Evolutionary conservation across 2,329 filamentous ascomycete genomes (phyloP).

Genomic region (Penicillium paneum): DNA sequence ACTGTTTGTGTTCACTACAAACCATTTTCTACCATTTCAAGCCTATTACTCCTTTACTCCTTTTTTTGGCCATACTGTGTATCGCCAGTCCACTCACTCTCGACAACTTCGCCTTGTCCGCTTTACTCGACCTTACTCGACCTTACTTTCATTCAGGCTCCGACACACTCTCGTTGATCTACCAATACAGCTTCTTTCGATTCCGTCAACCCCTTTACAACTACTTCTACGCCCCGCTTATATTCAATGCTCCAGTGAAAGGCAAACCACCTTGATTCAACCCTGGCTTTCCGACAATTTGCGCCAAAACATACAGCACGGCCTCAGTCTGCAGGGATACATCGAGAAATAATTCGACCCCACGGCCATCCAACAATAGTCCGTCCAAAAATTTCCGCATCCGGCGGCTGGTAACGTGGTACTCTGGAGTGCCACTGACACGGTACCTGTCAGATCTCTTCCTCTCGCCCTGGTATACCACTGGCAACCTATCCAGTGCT

Average conservation of each 20-base stretch:
- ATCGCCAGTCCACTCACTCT: conserved; percentile 33
- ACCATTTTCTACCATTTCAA: conserved; percentile 3
- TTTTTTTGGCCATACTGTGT: conserved; percentile 32
- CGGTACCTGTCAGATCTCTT: conserved; percentile 12
- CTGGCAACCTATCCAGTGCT: neutral
- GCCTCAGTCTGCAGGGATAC: neutral
- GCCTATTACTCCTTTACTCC: conserved; percentile 6
- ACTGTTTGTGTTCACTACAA: neutral
- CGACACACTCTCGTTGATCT: conserved; percentile 14
- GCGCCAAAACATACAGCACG: conserved; percentile 2
- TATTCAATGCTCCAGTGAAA: conserved; percentile 13
- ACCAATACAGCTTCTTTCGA: conserved; percentile 10
- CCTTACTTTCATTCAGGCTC: conserved; percentile 19
- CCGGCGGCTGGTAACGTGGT: conserved; percentile 34
- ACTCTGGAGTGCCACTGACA: conserved; percentile 30
- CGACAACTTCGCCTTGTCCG: conserved; percentile 12
- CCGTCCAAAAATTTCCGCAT: conserved; percentile 32
- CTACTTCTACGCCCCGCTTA: conserved; percentile 6
- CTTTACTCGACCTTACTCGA: neutral
- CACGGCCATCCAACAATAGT: conserved; percentile 12
- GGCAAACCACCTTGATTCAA: neutral
- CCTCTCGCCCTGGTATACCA: conserved; percentile 14
- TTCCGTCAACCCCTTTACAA: conserved; percentile 4
- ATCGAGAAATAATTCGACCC: conserved; percentile 7
- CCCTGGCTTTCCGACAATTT: neutral